Evolutionary conservation across 2,329 filamentous ascomycete genomes (phyloP).

Genomic region (Diplodia mutila): DNA sequence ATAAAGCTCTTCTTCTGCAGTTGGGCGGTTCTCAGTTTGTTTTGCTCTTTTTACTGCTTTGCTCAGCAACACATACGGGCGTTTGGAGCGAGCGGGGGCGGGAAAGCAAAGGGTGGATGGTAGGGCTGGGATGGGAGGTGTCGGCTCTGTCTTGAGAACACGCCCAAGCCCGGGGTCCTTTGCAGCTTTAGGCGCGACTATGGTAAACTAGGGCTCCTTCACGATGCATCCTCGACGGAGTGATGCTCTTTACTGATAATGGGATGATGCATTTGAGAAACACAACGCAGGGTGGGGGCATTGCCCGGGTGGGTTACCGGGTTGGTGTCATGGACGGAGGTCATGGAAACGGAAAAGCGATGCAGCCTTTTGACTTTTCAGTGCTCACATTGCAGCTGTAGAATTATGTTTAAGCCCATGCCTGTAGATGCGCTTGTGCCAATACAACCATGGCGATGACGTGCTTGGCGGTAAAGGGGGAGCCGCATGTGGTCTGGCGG

Average conservation of each 20-base stretch:
- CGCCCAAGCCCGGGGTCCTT: neutral
- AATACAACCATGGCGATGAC: neutral
- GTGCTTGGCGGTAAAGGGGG: neutral
- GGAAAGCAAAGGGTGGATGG: neutral
- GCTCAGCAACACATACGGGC: constrained; percentile 24
- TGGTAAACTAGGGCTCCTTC: neutral
- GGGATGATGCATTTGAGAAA: constrained; percentile 15
- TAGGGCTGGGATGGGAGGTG: neutral
- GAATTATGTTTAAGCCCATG: neutral
- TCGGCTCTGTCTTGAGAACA: neutral
- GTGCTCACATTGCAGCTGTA: neutral
- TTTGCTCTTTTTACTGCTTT: neutral
- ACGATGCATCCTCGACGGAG: constrained; percentile 14
- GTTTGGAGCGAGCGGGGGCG: constrained; percentile 16
- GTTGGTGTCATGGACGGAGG: neutral
- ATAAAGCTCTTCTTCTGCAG: constrained; percentile 9
- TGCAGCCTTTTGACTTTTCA: neutral
- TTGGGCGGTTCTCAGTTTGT: neutral
- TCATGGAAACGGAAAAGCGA: neutral
- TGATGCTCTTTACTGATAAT: constrained; percentile 22
- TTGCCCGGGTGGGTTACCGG: neutral
- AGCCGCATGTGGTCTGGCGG: neutral
- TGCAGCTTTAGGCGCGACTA: neutral
- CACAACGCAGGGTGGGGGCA: neutral
- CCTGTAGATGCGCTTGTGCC: neutral